Evolutionary conservation across 2,329 filamentous ascomycete genomes (phyloP).

Genomic region (Monilinia polystroma): DNA sequence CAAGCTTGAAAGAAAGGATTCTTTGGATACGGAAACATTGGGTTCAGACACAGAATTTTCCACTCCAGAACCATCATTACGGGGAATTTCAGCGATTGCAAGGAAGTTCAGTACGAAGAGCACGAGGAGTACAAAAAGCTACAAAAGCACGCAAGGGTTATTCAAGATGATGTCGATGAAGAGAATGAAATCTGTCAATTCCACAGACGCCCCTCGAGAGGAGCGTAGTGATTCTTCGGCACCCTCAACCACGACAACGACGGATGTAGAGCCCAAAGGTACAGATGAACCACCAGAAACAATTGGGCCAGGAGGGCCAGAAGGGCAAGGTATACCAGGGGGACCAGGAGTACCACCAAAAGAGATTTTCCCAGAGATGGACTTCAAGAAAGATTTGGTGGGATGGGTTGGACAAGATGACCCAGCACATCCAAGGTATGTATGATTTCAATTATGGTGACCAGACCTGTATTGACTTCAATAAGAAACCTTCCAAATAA

Average conservation of each 20-base stretch:
- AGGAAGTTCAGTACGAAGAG: conserved; percentile 14
- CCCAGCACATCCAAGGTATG: conserved; percentile 25
- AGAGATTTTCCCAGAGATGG: conserved; percentile 28
- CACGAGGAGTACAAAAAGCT: neutral
- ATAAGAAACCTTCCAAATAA: conserved; percentile 17
- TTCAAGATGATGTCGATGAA: conserved; percentile 17
- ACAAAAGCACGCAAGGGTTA: neutral
- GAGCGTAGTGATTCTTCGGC: neutral
- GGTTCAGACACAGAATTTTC: neutral
- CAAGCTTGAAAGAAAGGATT: conserved; percentile 5
- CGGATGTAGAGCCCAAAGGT: neutral
- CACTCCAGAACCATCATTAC: neutral
- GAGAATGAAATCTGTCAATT: neutral
- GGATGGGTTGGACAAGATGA: conserved; percentile 28
- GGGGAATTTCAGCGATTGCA: neutral
- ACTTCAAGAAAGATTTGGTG: conserved; percentile 47
- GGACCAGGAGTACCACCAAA: conserved; percentile 19
- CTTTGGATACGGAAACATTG: conserved; percentile 1
- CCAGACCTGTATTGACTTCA: neutral
- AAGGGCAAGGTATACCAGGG: neutral
- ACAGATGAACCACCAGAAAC: neutral
- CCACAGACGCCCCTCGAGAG: neutral
- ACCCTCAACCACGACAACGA: neutral
- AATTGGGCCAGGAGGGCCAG: neutral
- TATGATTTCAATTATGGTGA: neutral